A percentile compares a stretch with the other conserved stretches of the same genome.
These are phyloP conservation scores for Tremella fuciformis DNA, from an alignment of 768 basidiomycete species.

Conservation along the genomic window DNA sequence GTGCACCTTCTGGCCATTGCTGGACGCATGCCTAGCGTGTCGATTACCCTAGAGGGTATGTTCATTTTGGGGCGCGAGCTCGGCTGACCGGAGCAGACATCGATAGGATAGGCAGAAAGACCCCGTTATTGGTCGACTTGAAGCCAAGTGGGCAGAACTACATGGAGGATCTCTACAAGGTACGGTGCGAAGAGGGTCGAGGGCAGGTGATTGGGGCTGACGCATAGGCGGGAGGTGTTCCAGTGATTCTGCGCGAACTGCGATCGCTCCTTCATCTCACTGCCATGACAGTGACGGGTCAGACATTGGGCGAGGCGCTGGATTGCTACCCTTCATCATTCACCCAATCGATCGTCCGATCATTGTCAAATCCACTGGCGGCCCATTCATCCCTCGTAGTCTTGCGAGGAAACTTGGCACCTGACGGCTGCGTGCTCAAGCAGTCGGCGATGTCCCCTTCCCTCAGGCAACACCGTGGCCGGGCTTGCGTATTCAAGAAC, in stretches of 20 bases:
- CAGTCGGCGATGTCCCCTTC: slow-evolving; percentile 15
- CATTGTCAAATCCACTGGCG: slow-evolving; percentile 73
- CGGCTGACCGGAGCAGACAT: slow-evolving; percentile 60
- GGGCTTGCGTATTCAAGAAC: slow-evolving; percentile 35
- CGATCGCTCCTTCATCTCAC: slow-evolving; percentile 74
- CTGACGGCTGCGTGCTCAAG: slow-evolving; percentile 80
- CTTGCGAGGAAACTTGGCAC: slow-evolving; percentile 76
- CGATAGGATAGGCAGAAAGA: slow-evolving; percentile 81
- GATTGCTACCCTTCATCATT: slow-evolving; percentile 62
- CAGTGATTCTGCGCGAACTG: slow-evolving; percentile 59
- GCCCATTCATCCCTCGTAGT: slow-evolving; percentile 71
- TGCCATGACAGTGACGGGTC: slow-evolving; percentile 83
- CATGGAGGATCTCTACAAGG: slow-evolving; percentile 92
- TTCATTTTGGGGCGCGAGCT: not conserved
- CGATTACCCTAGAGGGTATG: slow-evolving; percentile 64
- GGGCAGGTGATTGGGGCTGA: not conserved
- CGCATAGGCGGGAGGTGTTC: slow-evolving; percentile 10
- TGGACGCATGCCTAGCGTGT: slow-evolving; percentile 59
- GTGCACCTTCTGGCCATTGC: slow-evolving; percentile 28
- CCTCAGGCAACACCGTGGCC: slow-evolving; percentile 23
- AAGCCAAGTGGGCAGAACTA: slow-evolving; percentile 96
- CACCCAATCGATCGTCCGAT: slow-evolving; percentile 70
- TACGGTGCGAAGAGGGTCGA: slow-evolving; percentile 64
- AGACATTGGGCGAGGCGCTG: slow-evolving; percentile 78
- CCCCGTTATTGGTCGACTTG: slow-evolving; percentile 91